Conservation (phyloP, 139 green algal genomes). For the Chlorella sp. region DNA sequence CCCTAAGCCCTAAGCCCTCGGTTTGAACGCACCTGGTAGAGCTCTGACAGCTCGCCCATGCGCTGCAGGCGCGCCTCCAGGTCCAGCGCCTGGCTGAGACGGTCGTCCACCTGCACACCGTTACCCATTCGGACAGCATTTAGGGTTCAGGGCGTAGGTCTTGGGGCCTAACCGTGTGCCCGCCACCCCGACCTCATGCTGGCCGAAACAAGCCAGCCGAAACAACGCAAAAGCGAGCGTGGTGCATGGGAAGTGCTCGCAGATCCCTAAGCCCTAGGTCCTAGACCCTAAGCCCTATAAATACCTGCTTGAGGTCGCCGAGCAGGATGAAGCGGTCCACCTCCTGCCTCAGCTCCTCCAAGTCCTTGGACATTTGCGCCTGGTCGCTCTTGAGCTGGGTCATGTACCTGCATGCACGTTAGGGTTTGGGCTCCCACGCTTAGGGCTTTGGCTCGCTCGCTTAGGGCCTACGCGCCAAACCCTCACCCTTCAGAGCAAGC, state of each 20-base stretch:
- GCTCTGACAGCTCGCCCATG: conserved; percentile 37
- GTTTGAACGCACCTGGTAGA: conserved; percentile 38
- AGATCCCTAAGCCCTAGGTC: neutral
- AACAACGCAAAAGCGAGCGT: neutral
- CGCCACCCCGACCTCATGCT: neutral
- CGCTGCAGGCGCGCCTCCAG: conserved; percentile 39
- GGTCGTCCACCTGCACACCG: conserved; percentile 50
- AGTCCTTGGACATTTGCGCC: conserved; percentile 20
- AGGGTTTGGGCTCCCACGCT: too few relatives aligned
- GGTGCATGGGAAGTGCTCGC: neutral
- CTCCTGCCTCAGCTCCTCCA: conserved; percentile 48
- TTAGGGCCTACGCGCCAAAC: too few relatives aligned
- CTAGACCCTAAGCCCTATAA: neutral
- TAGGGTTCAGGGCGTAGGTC: too few relatives aligned
- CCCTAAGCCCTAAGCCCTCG: too few relatives aligned
- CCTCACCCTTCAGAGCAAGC: too few relatives aligned
- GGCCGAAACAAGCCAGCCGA: too few relatives aligned
- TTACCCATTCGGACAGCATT: neutral
- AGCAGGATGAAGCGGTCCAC: conserved; percentile 49
- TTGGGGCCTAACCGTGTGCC: too few relatives aligned
- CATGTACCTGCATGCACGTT: conserved; percentile 41
- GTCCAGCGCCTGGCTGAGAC: conserved; percentile 47
- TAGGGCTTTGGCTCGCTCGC: too few relatives aligned
- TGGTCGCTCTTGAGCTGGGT: conserved; percentile 36
- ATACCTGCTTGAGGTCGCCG: conserved; percentile 51